phyloP scores from a whole-genome alignment of 1,284 basidiomycete genomes.

The Ganoderma meredithae region DNA sequence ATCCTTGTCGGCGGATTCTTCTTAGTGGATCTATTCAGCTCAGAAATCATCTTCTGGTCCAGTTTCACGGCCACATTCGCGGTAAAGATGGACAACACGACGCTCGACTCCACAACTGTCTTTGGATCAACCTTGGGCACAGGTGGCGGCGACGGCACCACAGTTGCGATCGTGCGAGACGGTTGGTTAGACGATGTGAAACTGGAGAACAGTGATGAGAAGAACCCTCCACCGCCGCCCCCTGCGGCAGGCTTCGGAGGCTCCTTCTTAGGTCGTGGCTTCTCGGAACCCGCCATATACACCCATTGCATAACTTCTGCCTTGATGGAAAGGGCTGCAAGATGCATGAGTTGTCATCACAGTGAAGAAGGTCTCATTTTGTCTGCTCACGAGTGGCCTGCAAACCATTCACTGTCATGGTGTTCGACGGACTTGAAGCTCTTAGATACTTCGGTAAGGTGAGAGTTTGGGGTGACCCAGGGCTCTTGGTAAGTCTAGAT shows the following conservation, averaged over 20 bases:
- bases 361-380: no score
- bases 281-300: conserved; percentile 75
- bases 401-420: conserved; percentile 76
- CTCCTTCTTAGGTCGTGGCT: conserved; percentile 50
- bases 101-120: conserved; percentile 65
- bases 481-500: conserved; percentile 76
- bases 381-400: conserved; percentile 67
- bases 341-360: not conserved
- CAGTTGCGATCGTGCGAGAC: conserved; percentile 49
- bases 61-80: conserved; percentile 83
- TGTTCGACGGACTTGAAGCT: conserved; percentile 51
- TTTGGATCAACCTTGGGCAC: conserved; percentile 59
- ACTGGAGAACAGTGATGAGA: conserved; percentile 80
- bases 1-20: conserved; percentile 89
- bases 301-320: conserved; percentile 88
- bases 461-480: conserved; percentile 64
- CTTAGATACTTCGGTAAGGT: conserved; percentile 64
- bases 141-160: conserved; percentile 48
- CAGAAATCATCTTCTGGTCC: conserved; percentile 75
- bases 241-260: conserved; percentile 41
- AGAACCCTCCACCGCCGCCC: conserved; percentile 58
- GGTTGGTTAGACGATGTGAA: conserved; percentile 56
- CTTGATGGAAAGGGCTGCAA: conserved; percentile 78
- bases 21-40: conserved; percentile 93
- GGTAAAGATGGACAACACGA: conserved; percentile 85